These are phyloP conservation scores for Neoscytalidium dimidiatum DNA, from an alignment of 2,329 filamentous ascomycete genomes.

Conservation along the genomic window DNA sequence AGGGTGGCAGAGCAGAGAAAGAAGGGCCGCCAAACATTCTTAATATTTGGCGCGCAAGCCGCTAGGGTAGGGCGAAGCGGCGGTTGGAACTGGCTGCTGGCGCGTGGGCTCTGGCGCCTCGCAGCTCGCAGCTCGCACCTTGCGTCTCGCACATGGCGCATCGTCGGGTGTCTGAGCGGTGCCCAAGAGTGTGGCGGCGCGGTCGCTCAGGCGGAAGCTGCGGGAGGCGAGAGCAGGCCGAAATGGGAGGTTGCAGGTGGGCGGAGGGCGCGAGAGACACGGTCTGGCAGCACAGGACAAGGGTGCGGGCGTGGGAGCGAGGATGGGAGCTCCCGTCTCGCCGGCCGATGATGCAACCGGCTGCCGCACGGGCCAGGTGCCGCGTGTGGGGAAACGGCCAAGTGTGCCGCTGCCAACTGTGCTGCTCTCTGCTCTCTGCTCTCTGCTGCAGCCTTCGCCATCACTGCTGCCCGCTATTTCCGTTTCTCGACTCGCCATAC, in stretches of 20 bases:
- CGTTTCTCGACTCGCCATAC: not conserved
- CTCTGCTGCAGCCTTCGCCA: not conserved
- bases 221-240: not conserved
- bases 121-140: not conserved
- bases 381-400: constrained; percentile 14
- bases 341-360: constrained; percentile 7
- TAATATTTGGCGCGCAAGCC: constrained; percentile 1
- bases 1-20: not conserved
- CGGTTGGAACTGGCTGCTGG: not conserved
- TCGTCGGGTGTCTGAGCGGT: not conserved
- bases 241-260: not conserved
- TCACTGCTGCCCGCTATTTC: not conserved
- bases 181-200: not conserved
- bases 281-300: not conserved
- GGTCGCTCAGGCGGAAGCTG: not conserved
- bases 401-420: not conserved
- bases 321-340: not conserved
- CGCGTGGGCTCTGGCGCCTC: not conserved
- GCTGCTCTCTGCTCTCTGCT: not conserved
- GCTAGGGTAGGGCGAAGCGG: not conserved
- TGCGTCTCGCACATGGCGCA: not conserved
- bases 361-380: not conserved
- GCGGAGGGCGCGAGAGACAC: not conserved
- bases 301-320: not conserved
- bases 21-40: not conserved